Evolutionary conservation across 345 rosid species (phyloP).

Genomic region (Lepidium didymum): DNA sequence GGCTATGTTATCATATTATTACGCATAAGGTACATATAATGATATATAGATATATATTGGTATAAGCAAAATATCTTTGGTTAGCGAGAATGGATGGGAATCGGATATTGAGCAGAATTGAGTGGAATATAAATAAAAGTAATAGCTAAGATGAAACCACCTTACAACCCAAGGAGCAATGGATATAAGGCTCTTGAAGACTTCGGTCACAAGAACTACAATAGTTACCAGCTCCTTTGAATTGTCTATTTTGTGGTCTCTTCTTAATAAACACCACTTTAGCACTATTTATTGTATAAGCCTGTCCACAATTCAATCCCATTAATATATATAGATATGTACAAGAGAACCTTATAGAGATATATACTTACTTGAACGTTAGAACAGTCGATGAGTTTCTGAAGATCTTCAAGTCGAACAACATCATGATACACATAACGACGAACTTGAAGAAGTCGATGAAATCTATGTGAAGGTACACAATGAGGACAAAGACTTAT

Average conservation of each 20-base stretch:
- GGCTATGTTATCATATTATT: too few species aligned
- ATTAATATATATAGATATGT: not conserved
- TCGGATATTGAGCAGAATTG: not conserved
- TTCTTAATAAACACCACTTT: slow-evolving; percentile 96
- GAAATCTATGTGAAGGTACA: slow-evolving; percentile 75
- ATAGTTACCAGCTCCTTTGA: slow-evolving; percentile 83
- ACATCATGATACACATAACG: slow-evolving; percentile 97
- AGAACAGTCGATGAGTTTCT: slow-evolving; percentile 88
- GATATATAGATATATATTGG: not conserved
- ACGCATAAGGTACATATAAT: too few species aligned
- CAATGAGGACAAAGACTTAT: slow-evolving; percentile 93
- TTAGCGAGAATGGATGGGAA: not conserved
- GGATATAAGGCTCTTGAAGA: slow-evolving; percentile 86
- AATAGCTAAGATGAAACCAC: slow-evolving; percentile 29
- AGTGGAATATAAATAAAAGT: not conserved
- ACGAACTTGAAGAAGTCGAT: slow-evolving; percentile 88
- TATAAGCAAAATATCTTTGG: not conserved
- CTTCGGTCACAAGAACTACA: slow-evolving; percentile 94
- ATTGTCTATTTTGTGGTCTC: slow-evolving; percentile 92
- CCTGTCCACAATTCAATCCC: slow-evolving; percentile 35
- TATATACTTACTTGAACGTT: slow-evolving; percentile 62
- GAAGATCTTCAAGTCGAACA: slow-evolving; percentile 86
- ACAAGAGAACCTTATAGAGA: not conserved
- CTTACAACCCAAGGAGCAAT: slow-evolving; percentile 97
- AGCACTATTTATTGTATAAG: slow-evolving; percentile 86